Conservation (phyloP, 805 yeast species). For the Hemisphaericaspora nanyangensis region DNA sequence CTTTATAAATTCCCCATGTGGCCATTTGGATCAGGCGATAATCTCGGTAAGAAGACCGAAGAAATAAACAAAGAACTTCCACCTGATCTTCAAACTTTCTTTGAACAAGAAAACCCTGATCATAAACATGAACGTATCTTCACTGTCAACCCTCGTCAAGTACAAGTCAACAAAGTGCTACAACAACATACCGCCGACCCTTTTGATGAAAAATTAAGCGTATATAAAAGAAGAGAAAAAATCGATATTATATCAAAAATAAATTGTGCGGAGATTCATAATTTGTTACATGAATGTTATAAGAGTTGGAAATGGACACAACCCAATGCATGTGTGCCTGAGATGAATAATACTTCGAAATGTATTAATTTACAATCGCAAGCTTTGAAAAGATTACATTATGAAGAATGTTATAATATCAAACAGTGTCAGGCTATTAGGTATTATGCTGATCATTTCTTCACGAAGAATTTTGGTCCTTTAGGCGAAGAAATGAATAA, state of each 20-base stretch:
- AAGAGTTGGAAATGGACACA: slow-evolving; percentile 23
- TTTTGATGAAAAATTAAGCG: slow-evolving; percentile 25
- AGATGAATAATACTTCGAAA: slow-evolving; percentile 20
- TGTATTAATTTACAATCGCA: slow-evolving; percentile 34
- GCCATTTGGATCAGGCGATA: slow-evolving; percentile 23
- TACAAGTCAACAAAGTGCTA: slow-evolving; percentile 23
- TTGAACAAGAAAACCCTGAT: slow-evolving; percentile 27
- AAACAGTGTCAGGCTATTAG: slow-evolving; percentile 36
- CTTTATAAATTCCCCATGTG: too few species aligned
- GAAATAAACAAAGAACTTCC: slow-evolving; percentile 34
- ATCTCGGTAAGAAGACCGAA: slow-evolving; percentile 16
- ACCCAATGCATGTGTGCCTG: slow-evolving; percentile 25
- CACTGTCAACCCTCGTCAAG: slow-evolving; percentile 24
- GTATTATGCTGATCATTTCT: slow-evolving; percentile 31
- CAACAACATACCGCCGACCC: slow-evolving; percentile 11
- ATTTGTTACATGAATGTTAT: slow-evolving; percentile 33
- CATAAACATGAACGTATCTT: slow-evolving; percentile 17
- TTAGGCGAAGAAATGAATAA: slow-evolving; percentile 25
- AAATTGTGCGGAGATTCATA: slow-evolving; percentile 40
- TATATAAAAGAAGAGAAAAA: slow-evolving; percentile 26
- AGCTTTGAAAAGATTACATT: slow-evolving; percentile 31
- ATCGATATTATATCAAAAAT: slow-evolving; percentile 23
- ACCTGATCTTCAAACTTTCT: slow-evolving; percentile 27
- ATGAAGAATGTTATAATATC: slow-evolving; percentile 32
- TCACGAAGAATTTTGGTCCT: slow-evolving; percentile 34